A percentile compares a stretch with the other conserved stretches of the same genome.
These are phyloP conservation scores for Murraya paniculata DNA, from an alignment of 345 rosid species.

Conservation along the genomic window DNA sequence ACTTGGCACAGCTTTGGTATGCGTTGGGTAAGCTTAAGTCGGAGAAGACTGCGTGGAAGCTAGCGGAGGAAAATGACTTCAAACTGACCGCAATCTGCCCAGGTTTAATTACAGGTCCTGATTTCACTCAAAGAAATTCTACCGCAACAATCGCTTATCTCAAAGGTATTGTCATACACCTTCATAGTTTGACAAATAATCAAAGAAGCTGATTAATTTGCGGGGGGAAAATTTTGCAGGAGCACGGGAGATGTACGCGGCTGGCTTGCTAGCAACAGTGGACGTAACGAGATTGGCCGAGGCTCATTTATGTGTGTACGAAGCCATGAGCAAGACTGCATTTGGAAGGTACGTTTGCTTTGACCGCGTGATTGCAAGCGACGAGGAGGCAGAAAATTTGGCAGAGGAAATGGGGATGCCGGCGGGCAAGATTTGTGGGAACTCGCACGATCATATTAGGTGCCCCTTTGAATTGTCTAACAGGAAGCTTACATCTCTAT, in stretches of 20 bases:
- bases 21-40: conserved; percentile 91
- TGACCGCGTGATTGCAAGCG: conserved; percentile 48
- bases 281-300: conserved; percentile 60
- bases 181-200: too few species aligned
- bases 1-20: conserved; percentile 60
- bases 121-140: conserved; percentile 47
- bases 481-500: conserved; percentile 44
- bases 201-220: neutral
- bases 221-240: conserved; percentile 33
- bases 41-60: conserved; percentile 64
- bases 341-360: conserved; percentile 68
- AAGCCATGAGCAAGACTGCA: conserved; percentile 55
- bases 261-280: conserved; percentile 58
- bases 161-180: conserved; percentile 29
- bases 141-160: conserved; percentile 70
- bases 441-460: neutral
- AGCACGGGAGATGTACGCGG: conserved; percentile 54
- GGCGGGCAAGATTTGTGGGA: conserved; percentile 44
- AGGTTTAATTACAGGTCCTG: conserved; percentile 65
- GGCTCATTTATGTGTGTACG: conserved; percentile 58
- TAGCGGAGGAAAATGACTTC: conserved; percentile 52
- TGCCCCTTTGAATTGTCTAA: conserved; percentile 39
- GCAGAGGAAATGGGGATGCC: conserved; percentile 55
- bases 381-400: conserved; percentile 43
- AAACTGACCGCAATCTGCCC: conserved; percentile 62